phyloP scores from a whole-genome alignment of 208 protist genomes.

The Plasmodiophora brassicae region DNA sequence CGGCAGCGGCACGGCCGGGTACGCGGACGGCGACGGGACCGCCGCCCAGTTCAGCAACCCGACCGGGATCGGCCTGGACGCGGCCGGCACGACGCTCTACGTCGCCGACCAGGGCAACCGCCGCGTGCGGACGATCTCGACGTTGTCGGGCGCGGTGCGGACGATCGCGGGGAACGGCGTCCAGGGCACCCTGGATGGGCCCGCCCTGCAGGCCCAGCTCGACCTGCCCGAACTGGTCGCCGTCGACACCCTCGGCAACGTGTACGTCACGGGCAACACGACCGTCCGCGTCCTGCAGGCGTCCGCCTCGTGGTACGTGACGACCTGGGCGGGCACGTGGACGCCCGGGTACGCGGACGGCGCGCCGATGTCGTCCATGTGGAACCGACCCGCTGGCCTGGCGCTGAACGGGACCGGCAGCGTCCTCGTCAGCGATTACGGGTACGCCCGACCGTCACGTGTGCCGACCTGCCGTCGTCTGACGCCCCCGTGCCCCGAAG shows the following conservation, averaged over 20 bases:
- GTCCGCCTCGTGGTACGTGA: no score
- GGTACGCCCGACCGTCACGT: no score
- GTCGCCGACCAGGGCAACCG: constrained; percentile 37
- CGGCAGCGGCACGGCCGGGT: not conserved
- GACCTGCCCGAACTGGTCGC: not conserved
- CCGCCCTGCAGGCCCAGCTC: constrained; percentile 17
- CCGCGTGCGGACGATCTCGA: not conserved
- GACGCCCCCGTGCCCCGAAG: no score
- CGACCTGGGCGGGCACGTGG: no score
- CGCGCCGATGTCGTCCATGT: no score
- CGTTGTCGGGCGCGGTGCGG: not conserved
- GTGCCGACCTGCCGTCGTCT: no score
- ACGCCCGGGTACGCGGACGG: no score
- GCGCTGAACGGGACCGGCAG: no score
- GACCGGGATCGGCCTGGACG: not conserved
- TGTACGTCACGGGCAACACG: constrained; percentile 9
- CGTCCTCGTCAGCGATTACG: no score
- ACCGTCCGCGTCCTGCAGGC: constrained; percentile 31
- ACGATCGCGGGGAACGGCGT: constrained; percentile 1
- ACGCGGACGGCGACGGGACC: constrained; percentile 2
- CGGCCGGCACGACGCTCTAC: not conserved
- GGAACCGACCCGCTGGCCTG: no score
- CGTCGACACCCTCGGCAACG: not conserved
- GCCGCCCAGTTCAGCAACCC: constrained; percentile 33
- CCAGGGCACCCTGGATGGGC: not conserved